These are phyloP conservation scores for Trichosporon inkin DNA, from an alignment of 1,284 basidiomycete genomes.

Conservation along the genomic window DNA sequence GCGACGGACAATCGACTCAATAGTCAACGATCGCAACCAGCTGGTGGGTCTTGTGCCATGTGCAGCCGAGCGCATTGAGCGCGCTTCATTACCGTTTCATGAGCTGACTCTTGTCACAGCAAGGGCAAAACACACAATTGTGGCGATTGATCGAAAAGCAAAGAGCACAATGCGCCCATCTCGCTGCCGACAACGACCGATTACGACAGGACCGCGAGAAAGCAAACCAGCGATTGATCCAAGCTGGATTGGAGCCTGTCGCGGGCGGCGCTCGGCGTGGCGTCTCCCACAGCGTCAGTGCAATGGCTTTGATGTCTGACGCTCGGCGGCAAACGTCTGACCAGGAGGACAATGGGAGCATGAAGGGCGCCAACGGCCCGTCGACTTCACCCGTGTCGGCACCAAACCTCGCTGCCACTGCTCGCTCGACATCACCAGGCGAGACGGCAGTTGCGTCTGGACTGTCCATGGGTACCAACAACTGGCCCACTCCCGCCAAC, in stretches of 20 bases:
- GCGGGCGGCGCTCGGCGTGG: slow-evolving; percentile 22
- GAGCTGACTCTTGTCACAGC: slow-evolving; percentile 36
- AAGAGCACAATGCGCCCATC: slow-evolving; percentile 37
- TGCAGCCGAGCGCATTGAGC: neutral
- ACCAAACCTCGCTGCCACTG: neutral
- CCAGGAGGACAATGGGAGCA: slow-evolving; percentile 26
- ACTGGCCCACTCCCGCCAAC: neutral
- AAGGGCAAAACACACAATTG: slow-evolving; percentile 76
- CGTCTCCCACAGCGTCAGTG: slow-evolving; percentile 37
- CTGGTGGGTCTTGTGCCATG: slow-evolving; percentile 48
- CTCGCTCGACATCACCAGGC: slow-evolving; percentile 5
- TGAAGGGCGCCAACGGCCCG: neutral
- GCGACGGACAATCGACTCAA: slow-evolving; percentile 65
- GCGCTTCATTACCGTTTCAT: neutral
- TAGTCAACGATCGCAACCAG: slow-evolving; percentile 69
- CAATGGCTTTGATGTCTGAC: slow-evolving; percentile 31
- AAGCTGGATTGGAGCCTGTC: slow-evolving; percentile 37
- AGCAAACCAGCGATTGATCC: slow-evolving; percentile 34
- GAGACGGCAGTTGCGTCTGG: neutral
- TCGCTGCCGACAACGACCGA: slow-evolving; percentile 57
- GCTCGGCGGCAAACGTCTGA: slow-evolving; percentile 38
- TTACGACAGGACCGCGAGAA: slow-evolving; percentile 71
- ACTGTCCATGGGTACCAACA: neutral
- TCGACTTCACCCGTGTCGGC: slow-evolving; percentile 13
- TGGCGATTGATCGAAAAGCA: slow-evolving; percentile 92